A percentile compares a stretch with the other conserved stretches of the same genome.
Conservation (phyloP, 352 stramenopile species). For the Phytophthora syringae region DNA sequence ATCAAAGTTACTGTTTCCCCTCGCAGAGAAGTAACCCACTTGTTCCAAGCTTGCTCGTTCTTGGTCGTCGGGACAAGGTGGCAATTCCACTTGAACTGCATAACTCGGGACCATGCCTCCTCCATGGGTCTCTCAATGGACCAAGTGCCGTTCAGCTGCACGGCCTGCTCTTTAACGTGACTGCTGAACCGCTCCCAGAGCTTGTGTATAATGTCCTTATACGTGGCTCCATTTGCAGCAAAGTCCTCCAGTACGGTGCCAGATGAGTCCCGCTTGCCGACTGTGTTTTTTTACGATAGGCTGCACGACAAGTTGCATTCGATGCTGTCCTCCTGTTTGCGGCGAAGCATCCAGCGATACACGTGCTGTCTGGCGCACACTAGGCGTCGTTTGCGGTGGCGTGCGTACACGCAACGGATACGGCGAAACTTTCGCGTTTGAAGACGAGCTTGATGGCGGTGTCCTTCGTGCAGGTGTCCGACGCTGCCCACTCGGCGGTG, state of each 20-base stretch:
- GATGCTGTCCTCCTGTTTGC: too few species aligned
- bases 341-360: too few species aligned
- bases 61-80: slow-evolving; percentile 10
- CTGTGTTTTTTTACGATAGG: too few species aligned
- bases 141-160: slow-evolving; percentile 1
- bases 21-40: neutral
- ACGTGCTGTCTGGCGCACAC: too few species aligned
- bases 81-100: slow-evolving; percentile 17
- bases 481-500: neutral
- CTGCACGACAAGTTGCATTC: too few species aligned
- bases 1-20: slow-evolving; percentile 9
- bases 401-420: neutral
- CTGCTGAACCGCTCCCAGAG: slow-evolving; percentile 11
- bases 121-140: slow-evolving; percentile 2
- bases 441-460: neutral
- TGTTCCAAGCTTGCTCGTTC: slow-evolving; percentile 10
- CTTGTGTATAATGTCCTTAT: slow-evolving; percentile 2
- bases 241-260: too few species aligned
- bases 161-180: neutral
- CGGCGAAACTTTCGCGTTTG: neutral
- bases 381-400: too few species aligned
- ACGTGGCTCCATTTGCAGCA: too few species aligned
- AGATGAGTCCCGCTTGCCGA: too few species aligned
- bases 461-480: neutral
- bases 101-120: neutral